A percentile compares a stretch with the other conserved stretches of the same genome.
Evolutionary conservation across 305 asterid genomes (phyloP).

Genomic region (Fraxinus dipetala): DNA sequence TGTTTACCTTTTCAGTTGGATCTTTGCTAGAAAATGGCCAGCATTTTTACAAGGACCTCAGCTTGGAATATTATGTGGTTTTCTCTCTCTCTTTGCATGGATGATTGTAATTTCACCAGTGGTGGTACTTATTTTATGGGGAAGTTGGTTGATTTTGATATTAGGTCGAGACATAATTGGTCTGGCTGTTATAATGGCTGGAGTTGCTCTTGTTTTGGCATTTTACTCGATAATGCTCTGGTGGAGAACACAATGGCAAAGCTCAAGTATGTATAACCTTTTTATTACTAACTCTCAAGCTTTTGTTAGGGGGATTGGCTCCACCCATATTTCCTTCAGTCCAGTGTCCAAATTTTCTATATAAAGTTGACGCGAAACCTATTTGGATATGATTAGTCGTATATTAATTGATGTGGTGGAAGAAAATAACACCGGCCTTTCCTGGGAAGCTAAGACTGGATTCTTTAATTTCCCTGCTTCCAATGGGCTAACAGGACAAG

Average conservation of each 20-base stretch:
- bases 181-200: slow-evolving; percentile 98
- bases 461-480: not conserved
- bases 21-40: slow-evolving; percentile 98
- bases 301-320: slow-evolving; percentile 8
- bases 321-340: not conserved
- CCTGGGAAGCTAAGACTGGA: not conserved
- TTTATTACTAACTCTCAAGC: slow-evolving; percentile 8
- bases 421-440: not conserved
- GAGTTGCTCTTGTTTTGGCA: slow-evolving; percentile 87
- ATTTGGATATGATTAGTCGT: not conserved
- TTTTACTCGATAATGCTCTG: slow-evolving; percentile 97
- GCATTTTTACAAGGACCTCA: slow-evolving; percentile 81
- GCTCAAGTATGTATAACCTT: slow-evolving; percentile 77
- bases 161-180: slow-evolving; percentile 94
- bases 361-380: not conserved
- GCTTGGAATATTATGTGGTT: slow-evolving; percentile 74
- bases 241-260: slow-evolving; percentile 99
- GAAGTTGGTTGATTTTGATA: slow-evolving; percentile 86
- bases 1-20: slow-evolving; percentile 72
- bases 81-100: slow-evolving; percentile 83
- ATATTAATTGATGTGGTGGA: not conserved
- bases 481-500: not conserved
- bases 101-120: slow-evolving; percentile 84
- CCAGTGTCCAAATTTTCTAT: not conserved
- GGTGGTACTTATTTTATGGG: slow-evolving; percentile 79